Evolutionary conservation across 2,329 filamentous ascomycete genomes (phyloP), one percentile per base, ranked within the genome.

Genomic region (Penicillium expansum): DNA sequence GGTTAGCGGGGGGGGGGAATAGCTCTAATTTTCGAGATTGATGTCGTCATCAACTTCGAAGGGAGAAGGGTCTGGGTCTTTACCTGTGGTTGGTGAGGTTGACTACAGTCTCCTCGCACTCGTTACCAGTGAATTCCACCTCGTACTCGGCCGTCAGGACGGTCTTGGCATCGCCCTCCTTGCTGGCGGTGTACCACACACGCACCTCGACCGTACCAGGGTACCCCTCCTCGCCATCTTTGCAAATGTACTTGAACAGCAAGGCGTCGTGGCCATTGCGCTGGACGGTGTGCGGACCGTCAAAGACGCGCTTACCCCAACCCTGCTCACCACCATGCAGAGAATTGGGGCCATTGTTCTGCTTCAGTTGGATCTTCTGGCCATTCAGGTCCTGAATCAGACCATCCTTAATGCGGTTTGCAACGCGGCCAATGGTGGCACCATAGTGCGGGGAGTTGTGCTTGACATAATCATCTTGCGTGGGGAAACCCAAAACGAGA

Each of bases 31-130:
- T 27, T 29, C 16, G 4, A 39, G 22, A 27, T 18, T 27, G 30
- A 14, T 6, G n/a, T 39, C 14, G 16, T 18, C 48, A 20, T 50
- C 35, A 30, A 29, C 10, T 29, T 20, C 7, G 14, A 14, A 24
- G 14, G 5, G 24, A 37, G 9, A n/a, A 11, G 22, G 22, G 16
- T n/a, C 16, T 13, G 18, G 39, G 7, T 72, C 79, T 65, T 65
- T 75, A 91, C 89, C 91, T 95, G 79, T 99, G 93, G 78, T 97
- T 99, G 48, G 94, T 97, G 77, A 97, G 83, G 76, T 92, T 95
- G 72, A 97, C 84, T 41, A 87, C 87, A 0, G 93, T 97, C 81
- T 97, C 93, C n/a, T 92, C 86, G 13, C 87, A 88, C 48, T 89
- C 82, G 58, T 85, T 87, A 3, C 83, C 87, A 3, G 91, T 82